These are phyloP conservation scores for Sphagnurus paluster DNA, from an alignment of 1,284 basidiomycete genomes.

Conservation along the genomic window DNA sequence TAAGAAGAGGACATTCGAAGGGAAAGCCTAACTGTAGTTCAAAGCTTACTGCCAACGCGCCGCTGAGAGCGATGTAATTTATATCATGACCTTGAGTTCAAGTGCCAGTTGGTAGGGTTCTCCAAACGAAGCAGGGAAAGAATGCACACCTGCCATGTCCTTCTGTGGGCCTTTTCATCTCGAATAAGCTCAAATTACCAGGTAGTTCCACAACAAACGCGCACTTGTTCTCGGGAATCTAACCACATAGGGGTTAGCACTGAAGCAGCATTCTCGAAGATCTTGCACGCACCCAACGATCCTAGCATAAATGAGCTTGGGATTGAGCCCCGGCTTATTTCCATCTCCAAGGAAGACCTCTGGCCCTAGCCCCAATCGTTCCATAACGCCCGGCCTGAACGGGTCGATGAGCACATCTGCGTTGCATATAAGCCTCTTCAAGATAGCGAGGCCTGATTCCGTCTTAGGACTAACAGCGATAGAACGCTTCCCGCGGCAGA, in stretches of 20 bases:
- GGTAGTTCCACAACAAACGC: neutral
- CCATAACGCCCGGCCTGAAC: constrained; percentile 82
- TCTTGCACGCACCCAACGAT: constrained; percentile 54
- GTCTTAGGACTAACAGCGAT: constrained; percentile 68
- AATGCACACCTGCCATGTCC: constrained; percentile 65
- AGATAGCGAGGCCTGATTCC: constrained; percentile 55
- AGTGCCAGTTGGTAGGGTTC: constrained; percentile 1
- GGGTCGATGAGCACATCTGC: constrained; percentile 85
- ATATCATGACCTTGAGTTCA: constrained; percentile 75
- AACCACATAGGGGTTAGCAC: constrained; percentile 1
- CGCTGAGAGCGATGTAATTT: constrained; percentile 84
- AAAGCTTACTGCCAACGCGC: constrained; percentile 65
- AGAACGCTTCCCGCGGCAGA: constrained; percentile 75
- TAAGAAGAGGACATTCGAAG: constrained; percentile 23
- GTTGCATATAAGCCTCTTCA: constrained; percentile 58
- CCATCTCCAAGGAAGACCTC: constrained; percentile 62
- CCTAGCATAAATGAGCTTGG: constrained; percentile 63
- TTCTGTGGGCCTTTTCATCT: constrained; percentile 53
- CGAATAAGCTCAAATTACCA: constrained; percentile 8
- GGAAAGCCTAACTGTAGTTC: neutral
- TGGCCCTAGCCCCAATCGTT: constrained; percentile 76
- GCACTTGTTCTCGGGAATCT: constrained; percentile 64
- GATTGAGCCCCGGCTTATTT: constrained; percentile 50
- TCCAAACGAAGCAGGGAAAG: neutral
- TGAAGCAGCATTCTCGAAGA: constrained; percentile 9